phyloP scores from a whole-genome alignment of 208 protist genomes.

The Trypanosoma caninum region DNA sequence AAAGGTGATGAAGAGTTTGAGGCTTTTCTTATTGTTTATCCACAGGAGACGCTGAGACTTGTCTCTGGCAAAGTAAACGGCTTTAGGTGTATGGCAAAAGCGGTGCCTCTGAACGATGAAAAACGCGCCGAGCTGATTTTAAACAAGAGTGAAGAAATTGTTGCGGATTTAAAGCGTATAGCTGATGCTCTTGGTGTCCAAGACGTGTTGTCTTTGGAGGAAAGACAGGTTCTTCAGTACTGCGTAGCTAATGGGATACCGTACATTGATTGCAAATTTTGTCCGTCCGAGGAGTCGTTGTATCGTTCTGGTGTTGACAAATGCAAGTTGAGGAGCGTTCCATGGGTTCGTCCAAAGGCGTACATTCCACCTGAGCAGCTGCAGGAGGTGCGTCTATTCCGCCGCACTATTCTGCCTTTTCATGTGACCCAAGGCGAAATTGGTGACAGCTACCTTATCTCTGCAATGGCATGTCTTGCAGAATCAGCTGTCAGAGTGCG shows the following conservation, averaged over 20 bases:
- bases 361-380: slow-evolving; percentile 59
- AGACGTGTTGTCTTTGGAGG: slow-evolving; percentile 35
- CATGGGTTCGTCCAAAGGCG: slow-evolving; percentile 53
- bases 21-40: slow-evolving; percentile 56
- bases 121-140: slow-evolving; percentile 43
- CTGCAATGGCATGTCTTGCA: slow-evolving; percentile 53
- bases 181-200: slow-evolving; percentile 35
- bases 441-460: slow-evolving; percentile 80
- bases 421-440: slow-evolving; percentile 74
- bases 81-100: slow-evolving; percentile 60
- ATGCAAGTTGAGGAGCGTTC: slow-evolving; percentile 48
- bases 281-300: slow-evolving; percentile 57
- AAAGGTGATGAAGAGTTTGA: slow-evolving; percentile 53
- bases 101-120: slow-evolving; percentile 52
- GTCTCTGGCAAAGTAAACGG: slow-evolving; percentile 65
- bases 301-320: slow-evolving; percentile 62
- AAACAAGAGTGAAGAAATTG: slow-evolving; percentile 38
- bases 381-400: slow-evolving; percentile 67
- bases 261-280: slow-evolving; percentile 71
- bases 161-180: slow-evolving; percentile 33
- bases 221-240: slow-evolving; percentile 52
- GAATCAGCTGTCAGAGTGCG: slow-evolving; percentile 34
- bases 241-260: slow-evolving; percentile 46
- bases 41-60: slow-evolving; percentile 59
- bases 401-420: slow-evolving; percentile 48